Percentiles rank a stretch among this genome's conserved stretches.
Conservation (phyloP, 768 basidiomycete species). For the Russula olivacea region DNA sequence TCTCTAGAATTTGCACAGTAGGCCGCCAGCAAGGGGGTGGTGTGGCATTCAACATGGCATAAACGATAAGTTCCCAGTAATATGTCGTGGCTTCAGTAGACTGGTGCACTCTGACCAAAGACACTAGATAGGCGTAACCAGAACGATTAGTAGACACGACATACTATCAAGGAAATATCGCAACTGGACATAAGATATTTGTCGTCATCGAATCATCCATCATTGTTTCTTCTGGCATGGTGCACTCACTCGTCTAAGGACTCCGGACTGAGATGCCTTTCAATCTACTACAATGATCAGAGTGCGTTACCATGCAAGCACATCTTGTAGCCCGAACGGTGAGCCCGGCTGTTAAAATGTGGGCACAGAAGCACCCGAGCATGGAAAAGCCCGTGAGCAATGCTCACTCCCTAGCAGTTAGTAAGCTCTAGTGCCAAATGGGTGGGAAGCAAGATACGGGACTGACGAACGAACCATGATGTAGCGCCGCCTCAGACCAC, state of each 20-base stretch:
- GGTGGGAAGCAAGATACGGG: neutral
- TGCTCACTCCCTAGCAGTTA: constrained; percentile 34
- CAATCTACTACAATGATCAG: constrained; percentile 47
- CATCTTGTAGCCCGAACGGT: constrained; percentile 33
- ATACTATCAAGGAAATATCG: neutral
- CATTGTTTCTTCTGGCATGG: constrained; percentile 7
- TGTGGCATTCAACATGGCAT: no score
- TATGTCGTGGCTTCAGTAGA: neutral
- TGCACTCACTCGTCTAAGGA: constrained; percentile 4
- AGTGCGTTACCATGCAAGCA: constrained; percentile 46
- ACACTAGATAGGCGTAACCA: neutral
- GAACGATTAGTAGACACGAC: neutral
- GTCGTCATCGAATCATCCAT: neutral
- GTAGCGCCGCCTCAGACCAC: constrained; percentile 70
- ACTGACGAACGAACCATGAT: constrained; percentile 57
- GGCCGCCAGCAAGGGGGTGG: no score
- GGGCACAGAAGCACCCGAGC: constrained; percentile 36
- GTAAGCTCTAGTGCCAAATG: neutral
- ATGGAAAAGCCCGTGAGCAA: constrained; percentile 39
- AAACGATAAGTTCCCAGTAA: no score
- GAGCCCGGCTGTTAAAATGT: constrained; percentile 30
- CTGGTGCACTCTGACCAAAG: neutral
- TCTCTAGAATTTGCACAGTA: no score
- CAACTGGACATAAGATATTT: constrained; percentile 4
- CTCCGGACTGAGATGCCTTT: constrained; percentile 16